Evolutionary conservation across 768 basidiomycete genomes (phyloP), one percentile per base, ranked within the genome.

Genomic region (Kwoniella sp.): DNA sequence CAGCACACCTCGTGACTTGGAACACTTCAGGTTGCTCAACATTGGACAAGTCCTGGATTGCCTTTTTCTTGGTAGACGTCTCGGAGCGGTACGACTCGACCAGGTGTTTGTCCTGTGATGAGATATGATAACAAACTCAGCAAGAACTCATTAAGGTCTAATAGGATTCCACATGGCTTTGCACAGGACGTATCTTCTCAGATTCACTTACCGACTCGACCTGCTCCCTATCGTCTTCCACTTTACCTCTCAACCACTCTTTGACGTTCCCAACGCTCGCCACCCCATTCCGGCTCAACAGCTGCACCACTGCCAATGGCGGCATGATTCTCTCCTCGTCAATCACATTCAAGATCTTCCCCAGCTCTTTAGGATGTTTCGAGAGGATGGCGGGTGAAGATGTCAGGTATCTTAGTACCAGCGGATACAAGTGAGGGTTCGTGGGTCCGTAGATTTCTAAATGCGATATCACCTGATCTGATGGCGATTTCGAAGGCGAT

Each of bases 201-300:
- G 9, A 9, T 45, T 17, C 12, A 83, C 89, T 68, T 65, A 94
- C 94, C 63, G 87, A 89, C 55, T 90, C 87, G 45, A 95, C 89
- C 73, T 93, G 90, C 3, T 85, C 85, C 76, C 86, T 82, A 48
- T 89, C 87, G 38, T 88, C 86, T 70, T 84, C 86, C 61, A 97
- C 90, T 73, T 90, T 86, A 75, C 82, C 83, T 82, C 90, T 87
- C 74, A 99, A 78, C 92, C 93, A 99, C 55, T 90, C 87, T 82
- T 93, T 92, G 62, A 98, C 88, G 4, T 94, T 82, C 9, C 93
- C 96, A 1, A 98, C 88, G 72, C 91, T 94, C 17, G 93, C 90
- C 9, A 94, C 90, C 0, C 86, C 87, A 79, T 95, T 96, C 77
- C 93, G 83, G 68, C 91, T 90, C 62, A 98, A 81, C 11, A 96